Conservation (phyloP, 768 basidiomycete species). For the Leccinum subgranulosum region DNA sequence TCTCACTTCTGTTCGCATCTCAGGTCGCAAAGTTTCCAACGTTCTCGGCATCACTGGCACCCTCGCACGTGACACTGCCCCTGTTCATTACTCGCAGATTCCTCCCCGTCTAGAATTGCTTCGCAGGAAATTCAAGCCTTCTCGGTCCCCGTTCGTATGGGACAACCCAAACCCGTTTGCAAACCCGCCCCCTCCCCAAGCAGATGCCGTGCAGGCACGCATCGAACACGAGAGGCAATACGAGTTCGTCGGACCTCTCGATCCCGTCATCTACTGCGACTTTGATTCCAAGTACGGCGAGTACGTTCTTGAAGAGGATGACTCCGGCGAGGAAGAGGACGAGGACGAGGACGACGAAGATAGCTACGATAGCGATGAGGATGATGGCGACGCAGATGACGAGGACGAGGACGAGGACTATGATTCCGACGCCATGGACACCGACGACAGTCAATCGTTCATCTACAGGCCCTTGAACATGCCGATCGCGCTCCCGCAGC, state of each 20-base stretch:
- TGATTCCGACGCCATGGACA: neutral
- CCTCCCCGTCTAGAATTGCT: neutral
- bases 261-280: neutral
- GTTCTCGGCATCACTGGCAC: neutral
- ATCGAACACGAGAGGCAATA: neutral
- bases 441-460: neutral
- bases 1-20: neutral
- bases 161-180: conserved; percentile 14
- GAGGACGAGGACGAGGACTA: neutral
- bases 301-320: neutral
- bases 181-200: neutral
- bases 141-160: conserved; percentile 11
- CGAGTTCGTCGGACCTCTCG: neutral
- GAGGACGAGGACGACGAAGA: neutral
- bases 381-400: neutral
- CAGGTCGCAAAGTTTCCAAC: neutral
- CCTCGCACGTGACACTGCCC: neutral
- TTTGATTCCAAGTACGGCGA: neutral
- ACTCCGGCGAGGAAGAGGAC: neutral
- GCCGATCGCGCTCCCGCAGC: conserved; percentile 4
- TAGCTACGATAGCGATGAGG: neutral
- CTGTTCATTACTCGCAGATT: neutral
- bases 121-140: neutral
- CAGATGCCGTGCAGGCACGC: neutral
- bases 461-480: neutral